A percentile compares a stretch with the other conserved stretches of the same genome.
These are phyloP conservation scores for Chenopodium quinoa DNA, from an alignment of 148 eudicot genomes.

Conservation along the genomic window DNA sequence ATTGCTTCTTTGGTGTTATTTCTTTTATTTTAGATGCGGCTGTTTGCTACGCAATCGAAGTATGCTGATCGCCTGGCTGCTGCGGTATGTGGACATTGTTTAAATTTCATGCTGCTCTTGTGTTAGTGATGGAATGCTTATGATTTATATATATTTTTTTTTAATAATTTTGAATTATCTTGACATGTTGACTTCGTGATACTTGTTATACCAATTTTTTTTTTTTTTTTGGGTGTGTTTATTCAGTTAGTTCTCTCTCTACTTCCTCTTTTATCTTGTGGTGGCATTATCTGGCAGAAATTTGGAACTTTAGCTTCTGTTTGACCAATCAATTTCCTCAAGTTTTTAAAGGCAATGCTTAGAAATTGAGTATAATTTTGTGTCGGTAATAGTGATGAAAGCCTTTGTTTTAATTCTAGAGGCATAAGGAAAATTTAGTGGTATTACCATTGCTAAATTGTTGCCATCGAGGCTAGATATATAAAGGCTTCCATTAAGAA, in stretches of 20 bases:
- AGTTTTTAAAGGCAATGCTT: background rate
- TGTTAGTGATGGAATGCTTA: background rate
- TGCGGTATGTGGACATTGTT: slow-evolving; percentile 52
- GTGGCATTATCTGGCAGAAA: background rate
- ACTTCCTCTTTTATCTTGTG: background rate
- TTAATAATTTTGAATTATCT: background rate
- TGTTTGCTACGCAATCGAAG: slow-evolving; percentile 76
- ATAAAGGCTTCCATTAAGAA: background rate
- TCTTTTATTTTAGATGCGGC: slow-evolving; percentile 58
- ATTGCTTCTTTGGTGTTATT: slow-evolving; percentile 16
- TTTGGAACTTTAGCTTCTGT: background rate
- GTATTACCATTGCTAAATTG: background rate
- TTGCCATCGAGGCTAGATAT: background rate
- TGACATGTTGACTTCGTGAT: slow-evolving; percentile 1
- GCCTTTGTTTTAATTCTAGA: background rate
- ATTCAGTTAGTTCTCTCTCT: background rate
- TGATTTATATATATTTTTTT: background rate
- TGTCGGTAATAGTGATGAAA: background rate
- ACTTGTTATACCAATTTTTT: background rate
- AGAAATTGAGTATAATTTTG: background rate
- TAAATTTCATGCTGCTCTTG: slow-evolving; percentile 5
- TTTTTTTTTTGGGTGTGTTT: background rate
- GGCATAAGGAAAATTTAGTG: background rate
- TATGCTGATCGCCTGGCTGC: slow-evolving; percentile 90
- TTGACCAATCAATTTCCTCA: background rate